Evolutionary conservation across 2,329 filamentous ascomycete genomes (phyloP), one percentile per base, ranked within the genome.

Genomic region (Xylariaceae sp.): DNA sequence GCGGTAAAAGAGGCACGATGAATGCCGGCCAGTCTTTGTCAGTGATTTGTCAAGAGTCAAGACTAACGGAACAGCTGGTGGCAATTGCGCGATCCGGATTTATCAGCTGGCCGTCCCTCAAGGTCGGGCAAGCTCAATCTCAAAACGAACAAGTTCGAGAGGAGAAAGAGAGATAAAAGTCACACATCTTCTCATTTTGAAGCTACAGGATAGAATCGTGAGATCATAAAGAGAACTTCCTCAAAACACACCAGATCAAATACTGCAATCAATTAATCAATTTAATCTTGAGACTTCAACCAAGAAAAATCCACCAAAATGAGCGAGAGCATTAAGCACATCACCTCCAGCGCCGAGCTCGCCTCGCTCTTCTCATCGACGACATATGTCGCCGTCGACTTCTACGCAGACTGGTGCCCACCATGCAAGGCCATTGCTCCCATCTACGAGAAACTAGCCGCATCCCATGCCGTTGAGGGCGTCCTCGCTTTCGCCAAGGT

Each of bases 371-470:
- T 83, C 67, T 65, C 72, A 13, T 71, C 71, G 8, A 81, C 75
- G 52, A 78, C 75, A 51, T 81, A 79, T 72, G 80, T 84, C 63
- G 76, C 79, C 61, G 73, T 82, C 64, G 82, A 86, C 70, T 84
- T 85, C 73, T 80, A 76, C 73, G 82, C 83, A 60, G 74, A 79
- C 67, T 86, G 83, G 83, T 86, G 83, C 73, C 78, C 77, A 45
- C 83, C 83, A 34, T 86, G 83, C 80, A 83, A 82, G 73, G 74
- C 75, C 66, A 85, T 86, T 68, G 79, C 81, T 18, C 83, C 83
- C 62, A 66, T 80, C 60, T 85, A 79, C 76, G 68, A 67, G 60
- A 74, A 78, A 68, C 76, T 83, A 55, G 78, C 82, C 51, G 69
- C 69, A 52, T 65, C 72, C 47, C 71, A 75, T 67, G 64, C 69